phyloP scores from a whole-genome alignment of 2,329 filamentous ascomycete species.

The Rhynchosporium secalis region DNA sequence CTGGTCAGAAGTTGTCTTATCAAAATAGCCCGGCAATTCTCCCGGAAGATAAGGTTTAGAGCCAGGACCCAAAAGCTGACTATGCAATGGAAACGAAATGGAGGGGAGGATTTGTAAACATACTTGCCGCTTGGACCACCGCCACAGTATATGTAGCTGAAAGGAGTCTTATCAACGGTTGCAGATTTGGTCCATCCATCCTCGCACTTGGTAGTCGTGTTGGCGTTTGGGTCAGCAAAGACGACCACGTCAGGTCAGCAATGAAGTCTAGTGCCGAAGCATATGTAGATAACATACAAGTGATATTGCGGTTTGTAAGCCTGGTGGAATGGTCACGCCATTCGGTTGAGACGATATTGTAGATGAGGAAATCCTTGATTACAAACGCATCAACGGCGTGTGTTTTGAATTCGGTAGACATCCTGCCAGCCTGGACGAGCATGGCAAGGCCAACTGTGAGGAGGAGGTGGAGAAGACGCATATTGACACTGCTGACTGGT shows the following conservation, averaged over 20 bases:
- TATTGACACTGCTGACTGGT: conserved; percentile 11
- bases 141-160: conserved; percentile 21
- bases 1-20: background rate
- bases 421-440: conserved; percentile 8
- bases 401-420: conserved; percentile 9
- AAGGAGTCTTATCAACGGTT: conserved; percentile 23
- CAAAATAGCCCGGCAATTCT: too few relatives aligned
- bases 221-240: conserved; percentile 37
- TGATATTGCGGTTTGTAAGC: conserved; percentile 21
- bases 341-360: conserved; percentile 19
- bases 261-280: background rate
- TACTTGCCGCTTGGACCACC: conserved; percentile 1
- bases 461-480: conserved; percentile 24
- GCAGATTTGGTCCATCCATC: conserved; percentile 27
- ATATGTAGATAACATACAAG: conserved; percentile 16
- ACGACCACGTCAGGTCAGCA: conserved; percentile 25
- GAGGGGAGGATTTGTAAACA: background rate
- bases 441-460: conserved; percentile 20
- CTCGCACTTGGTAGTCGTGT: conserved; percentile 34
- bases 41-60: too few relatives aligned
- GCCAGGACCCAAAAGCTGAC: background rate
- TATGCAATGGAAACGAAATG: background rate
- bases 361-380: conserved; percentile 25
- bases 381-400: background rate
- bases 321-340: conserved; percentile 2